Percentiles rank a stretch among this genome's conserved stretches.
phyloP scores from a whole-genome alignment of 2,329 filamentous ascomycete genomes.

The Curvularia spicifera region DNA sequence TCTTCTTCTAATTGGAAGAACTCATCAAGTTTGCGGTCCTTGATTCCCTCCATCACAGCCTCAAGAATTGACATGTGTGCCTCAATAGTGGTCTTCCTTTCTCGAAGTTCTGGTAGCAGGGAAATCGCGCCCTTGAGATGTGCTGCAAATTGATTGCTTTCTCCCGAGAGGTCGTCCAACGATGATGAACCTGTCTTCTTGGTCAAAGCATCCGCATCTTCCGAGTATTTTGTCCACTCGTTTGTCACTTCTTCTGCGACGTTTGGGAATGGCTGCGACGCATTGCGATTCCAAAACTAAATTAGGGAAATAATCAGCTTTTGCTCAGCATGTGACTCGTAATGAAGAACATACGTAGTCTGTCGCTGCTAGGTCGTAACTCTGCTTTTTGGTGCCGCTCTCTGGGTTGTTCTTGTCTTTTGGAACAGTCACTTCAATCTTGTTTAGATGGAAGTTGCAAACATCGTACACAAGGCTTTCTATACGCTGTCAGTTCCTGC shows the following conservation, averaged over 20 bases:
- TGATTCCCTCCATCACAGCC: slow-evolving; percentile 14
- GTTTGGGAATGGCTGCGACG: slow-evolving; percentile 58
- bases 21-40: slow-evolving; percentile 84
- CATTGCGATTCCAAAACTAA: slow-evolving; percentile 89
- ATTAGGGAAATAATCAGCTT: neutral
- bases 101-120: slow-evolving; percentile 85
- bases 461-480: slow-evolving; percentile 17
- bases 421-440: slow-evolving; percentile 88
- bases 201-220: slow-evolving; percentile 91
- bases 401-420: slow-evolving; percentile 76
- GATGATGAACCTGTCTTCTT: slow-evolving; percentile 93
- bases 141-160: slow-evolving; percentile 86
- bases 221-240: slow-evolving; percentile 92
- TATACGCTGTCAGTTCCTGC: neutral
- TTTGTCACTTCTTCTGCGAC: slow-evolving; percentile 89
- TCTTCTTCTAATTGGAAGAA: slow-evolving; percentile 96
- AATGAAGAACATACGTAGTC: slow-evolving; percentile 65
- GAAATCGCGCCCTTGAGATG: slow-evolving; percentile 97
- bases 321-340: neutral
- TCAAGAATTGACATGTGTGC: slow-evolving; percentile 96
- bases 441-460: slow-evolving; percentile 81
- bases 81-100: slow-evolving; percentile 78
- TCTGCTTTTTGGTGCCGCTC: slow-evolving; percentile 80
- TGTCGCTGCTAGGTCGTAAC: slow-evolving; percentile 85
- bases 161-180: slow-evolving; percentile 89